Evolutionary conservation across 192 early-diverging fungal species (phyloP), one percentile per base, ranked within the genome.

Genomic region (Coemansia reversa): DNA sequence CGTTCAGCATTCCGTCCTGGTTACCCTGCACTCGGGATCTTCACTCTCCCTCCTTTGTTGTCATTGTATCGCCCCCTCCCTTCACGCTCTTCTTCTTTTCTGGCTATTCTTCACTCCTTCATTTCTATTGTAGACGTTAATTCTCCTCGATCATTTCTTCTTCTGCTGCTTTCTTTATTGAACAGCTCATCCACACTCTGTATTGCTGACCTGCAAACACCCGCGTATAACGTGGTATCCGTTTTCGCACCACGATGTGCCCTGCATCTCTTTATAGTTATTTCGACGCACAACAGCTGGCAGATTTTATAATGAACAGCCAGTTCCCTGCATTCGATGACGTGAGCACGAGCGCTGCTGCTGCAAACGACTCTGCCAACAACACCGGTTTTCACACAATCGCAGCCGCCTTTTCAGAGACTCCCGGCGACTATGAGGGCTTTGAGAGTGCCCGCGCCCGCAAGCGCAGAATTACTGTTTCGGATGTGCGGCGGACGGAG

Each of bases 271-370:
- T 71, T 23, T 73, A 80, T 80, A 80, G 77, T 62, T 80, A 80
- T 74, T 80, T 80, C 45, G 77, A 80, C 72, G 68, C 72, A 20
- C 77, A 79, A 58, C 67, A 70, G 52, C 68, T 80, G 65, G 77
- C 72, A 19, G 77, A 80, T 55, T 67, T 80, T 42, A 80, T 80
- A 54, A 80, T 80, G 77, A 80, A 73, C 68, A 69, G 77, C 68
- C 71, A 80, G 65, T 62, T 74, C 33, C 65, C 72, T 27, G 72
- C 64, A 60, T 80, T 71, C 54, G 77, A 80, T 51, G 72, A 58
- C 52, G 51, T 67, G 27, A 67, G 69, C 58, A 63, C 66, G 50
- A 67, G 55, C 12, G 19, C 61, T 18, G 24, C 61, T 9, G 63
- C 66, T 53, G 69, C 52, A 33, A 65, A 42, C 58, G 70, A 73